These are phyloP conservation scores for Auricularia sp. DNA, from an alignment of 768 basidiomycete species.

Conservation along the genomic window DNA sequence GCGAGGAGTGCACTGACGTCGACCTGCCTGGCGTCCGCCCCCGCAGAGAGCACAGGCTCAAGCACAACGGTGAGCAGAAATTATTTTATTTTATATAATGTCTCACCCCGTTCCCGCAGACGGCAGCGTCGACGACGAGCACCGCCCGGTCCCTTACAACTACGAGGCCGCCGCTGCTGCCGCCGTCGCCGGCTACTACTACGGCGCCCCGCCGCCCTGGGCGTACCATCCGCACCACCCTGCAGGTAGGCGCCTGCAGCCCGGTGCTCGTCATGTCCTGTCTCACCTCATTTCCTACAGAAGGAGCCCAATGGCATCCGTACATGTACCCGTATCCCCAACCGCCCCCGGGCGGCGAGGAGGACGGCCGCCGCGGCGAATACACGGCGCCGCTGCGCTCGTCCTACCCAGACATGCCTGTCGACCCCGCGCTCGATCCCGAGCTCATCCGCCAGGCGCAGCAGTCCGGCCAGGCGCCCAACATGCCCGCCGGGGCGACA, in stretches of 20 bases:
- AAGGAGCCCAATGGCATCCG: neutral
- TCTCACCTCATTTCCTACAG: neutral
- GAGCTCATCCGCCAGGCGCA: neutral
- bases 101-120: neutral
- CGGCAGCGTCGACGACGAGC: neutral
- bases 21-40: neutral
- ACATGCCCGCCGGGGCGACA: neutral
- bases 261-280: too few species aligned
- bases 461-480: too few species aligned
- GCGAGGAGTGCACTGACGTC: constrained; percentile 1
- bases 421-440: neutral
- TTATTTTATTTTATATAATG: neutral
- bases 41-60: neutral
- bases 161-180: neutral
- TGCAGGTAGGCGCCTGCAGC: neutral
- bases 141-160: neutral
- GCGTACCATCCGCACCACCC: neutral
- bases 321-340: neutral
- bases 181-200: neutral
- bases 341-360: neutral
- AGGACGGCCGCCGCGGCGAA: neutral
- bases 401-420: neutral
- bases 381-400: neutral
- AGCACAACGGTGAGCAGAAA: neutral
- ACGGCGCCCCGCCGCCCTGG: neutral